Evolutionary conservation across 2,329 filamentous ascomycete genomes (phyloP).

Genomic region (Corinectria fuckeliana): DNA sequence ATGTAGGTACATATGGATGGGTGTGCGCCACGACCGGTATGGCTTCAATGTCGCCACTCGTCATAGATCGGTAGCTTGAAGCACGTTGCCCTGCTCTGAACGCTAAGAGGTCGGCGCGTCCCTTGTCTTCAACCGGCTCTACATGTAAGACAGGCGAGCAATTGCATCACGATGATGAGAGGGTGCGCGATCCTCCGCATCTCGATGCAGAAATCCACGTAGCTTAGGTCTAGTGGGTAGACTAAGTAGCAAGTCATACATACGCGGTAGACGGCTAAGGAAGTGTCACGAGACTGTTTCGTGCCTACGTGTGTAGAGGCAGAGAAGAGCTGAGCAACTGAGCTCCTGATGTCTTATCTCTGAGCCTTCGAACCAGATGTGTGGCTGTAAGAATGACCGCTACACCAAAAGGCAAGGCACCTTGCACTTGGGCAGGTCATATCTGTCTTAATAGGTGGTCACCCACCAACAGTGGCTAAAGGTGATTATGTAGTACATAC

Average conservation of each 20-base stretch:
- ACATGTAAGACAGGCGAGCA: background rate
- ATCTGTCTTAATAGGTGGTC: too few species aligned
- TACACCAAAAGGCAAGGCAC: too few species aligned
- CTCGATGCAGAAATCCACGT: background rate
- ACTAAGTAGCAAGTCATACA: background rate
- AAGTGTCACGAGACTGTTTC: slow-evolving; percentile 10
- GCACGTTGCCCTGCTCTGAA: slow-evolving; percentile 12
- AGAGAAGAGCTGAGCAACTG: background rate
- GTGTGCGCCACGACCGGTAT: background rate
- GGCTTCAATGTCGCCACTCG: slow-evolving; percentile 3
- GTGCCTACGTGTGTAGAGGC: background rate
- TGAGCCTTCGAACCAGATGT: background rate
- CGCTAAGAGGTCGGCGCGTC: slow-evolving; percentile 11
- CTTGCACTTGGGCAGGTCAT: too few species aligned
- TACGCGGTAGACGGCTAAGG: too few species aligned
- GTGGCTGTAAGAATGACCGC: too few species aligned
- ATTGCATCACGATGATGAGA: slow-evolving; percentile 6
- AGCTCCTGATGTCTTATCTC: background rate
- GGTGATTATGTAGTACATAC: too few species aligned
- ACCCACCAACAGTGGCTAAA: too few species aligned
- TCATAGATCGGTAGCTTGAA: slow-evolving; percentile 3
- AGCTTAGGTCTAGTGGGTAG: too few species aligned
- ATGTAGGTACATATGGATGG: too few species aligned
- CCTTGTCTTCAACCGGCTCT: background rate
- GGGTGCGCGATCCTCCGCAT: background rate